These are phyloP conservation scores for Lepidium aucheri DNA, from an alignment of 345 rosid genomes.

Conservation along the genomic window DNA sequence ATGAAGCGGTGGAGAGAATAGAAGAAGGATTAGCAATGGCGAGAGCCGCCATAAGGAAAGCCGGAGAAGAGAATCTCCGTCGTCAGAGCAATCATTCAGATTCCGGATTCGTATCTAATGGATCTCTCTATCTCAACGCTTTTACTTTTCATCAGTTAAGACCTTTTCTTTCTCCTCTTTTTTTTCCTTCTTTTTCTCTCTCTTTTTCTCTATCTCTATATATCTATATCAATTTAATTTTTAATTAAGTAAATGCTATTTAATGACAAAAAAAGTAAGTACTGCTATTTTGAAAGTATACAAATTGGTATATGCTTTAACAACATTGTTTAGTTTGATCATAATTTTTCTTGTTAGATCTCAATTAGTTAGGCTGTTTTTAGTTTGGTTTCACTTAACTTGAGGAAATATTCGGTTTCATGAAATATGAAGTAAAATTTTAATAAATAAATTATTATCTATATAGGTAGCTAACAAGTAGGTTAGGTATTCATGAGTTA, in stretches of 20 bases:
- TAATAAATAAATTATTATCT: neutral
- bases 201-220: neutral
- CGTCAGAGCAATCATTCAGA: slow-evolving; percentile 21
- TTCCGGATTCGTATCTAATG: slow-evolving; percentile 1
- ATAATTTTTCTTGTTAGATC: neutral
- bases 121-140: slow-evolving; percentile 50
- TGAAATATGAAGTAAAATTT: neutral
- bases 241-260: neutral
- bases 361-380: neutral
- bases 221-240: neutral
- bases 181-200: neutral
- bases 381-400: neutral
- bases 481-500: slow-evolving; percentile 10
- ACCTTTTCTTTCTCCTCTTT: slow-evolving; percentile 7
- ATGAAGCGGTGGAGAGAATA: slow-evolving; percentile 30
- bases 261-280: neutral
- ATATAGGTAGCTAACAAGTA: slow-evolving; percentile 16
- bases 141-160: slow-evolving; percentile 61
- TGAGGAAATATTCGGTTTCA: neutral
- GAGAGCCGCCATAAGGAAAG: slow-evolving; percentile 48
- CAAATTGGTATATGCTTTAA: neutral
- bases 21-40: slow-evolving; percentile 58
- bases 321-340: slow-evolving; percentile 9
- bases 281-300: no score
- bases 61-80: slow-evolving; percentile 27